phyloP scores from a whole-genome alignment of 352 stramenopile species.

The Phytophthora colocasiae region DNA sequence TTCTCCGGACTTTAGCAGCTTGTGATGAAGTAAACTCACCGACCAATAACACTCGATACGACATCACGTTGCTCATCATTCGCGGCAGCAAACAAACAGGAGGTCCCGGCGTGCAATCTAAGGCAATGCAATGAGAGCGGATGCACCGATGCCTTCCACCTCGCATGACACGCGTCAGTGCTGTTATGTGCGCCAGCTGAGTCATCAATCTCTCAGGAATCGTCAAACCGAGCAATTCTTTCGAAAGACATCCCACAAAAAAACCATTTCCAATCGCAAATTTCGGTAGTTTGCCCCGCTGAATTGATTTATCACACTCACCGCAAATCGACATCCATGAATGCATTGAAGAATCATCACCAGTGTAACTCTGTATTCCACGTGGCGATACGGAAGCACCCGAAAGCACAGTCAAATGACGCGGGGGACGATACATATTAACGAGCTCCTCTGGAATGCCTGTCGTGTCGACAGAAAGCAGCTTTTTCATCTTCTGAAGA shows the following conservation, averaged over 20 bases:
- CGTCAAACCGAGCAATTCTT: background rate
- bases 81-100: background rate
- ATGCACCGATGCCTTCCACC: background rate
- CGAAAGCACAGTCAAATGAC: too few species aligned
- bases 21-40: too few species aligned
- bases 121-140: conserved; percentile 8
- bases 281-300: background rate
- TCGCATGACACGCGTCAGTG: background rate
- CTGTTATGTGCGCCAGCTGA: background rate
- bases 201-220: background rate
- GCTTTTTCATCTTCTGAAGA: too few species aligned
- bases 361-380: too few species aligned
- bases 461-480: too few species aligned
- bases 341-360: too few species aligned
- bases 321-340: background rate
- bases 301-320: too few species aligned
- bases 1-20: too few species aligned
- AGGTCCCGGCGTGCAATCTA: background rate
- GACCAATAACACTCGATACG: background rate
- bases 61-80: background rate
- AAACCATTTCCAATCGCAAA: background rate
- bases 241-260: background rate
- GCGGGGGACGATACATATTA: too few species aligned
- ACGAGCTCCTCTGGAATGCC: too few species aligned
- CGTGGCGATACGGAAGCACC: too few species aligned